A percentile compares a stretch with the other conserved stretches of the same genome.
phyloP scores from a whole-genome alignment of 2,329 filamentous ascomycete genomes.

The Colletotrichum tabaci region DNA sequence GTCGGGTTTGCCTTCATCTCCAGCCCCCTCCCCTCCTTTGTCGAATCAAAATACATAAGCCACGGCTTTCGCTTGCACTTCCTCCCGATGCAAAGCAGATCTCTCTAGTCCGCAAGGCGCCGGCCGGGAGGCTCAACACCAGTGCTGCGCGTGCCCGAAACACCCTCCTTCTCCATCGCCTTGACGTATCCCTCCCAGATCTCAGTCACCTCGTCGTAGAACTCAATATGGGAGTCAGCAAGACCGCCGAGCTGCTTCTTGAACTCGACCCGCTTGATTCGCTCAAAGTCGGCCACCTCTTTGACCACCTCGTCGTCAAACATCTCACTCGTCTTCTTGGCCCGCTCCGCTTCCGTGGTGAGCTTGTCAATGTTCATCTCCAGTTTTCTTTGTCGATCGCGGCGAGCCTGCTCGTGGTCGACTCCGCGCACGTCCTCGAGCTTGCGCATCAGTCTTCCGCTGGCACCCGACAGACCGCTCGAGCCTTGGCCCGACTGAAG shows the following conservation, averaged over 20 bases:
- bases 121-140: constrained; percentile 40
- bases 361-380: constrained; percentile 95
- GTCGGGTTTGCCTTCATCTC: not conserved
- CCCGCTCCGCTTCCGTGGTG: constrained; percentile 88
- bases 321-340: constrained; percentile 88
- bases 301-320: constrained; percentile 97
- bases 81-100: not conserved
- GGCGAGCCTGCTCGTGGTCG: constrained; percentile 91
- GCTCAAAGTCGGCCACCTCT: constrained; percentile 94
- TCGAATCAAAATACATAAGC: not conserved
- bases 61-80: constrained; percentile 10
- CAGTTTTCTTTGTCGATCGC: constrained; percentile 89
- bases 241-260: constrained; percentile 87
- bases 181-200: constrained; percentile 93
- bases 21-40: not conserved
- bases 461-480: constrained; percentile 78
- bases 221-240: constrained; percentile 87
- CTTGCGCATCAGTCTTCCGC: constrained; percentile 91
- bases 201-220: constrained; percentile 84
- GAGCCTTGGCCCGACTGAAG: constrained; percentile 74
- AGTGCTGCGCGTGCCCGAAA: constrained; percentile 40
- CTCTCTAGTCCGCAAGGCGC: constrained; percentile 32
- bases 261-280: constrained; percentile 96
- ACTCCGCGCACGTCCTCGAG: constrained; percentile 97
- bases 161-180: constrained; percentile 83